Conservation (phyloP, 2,329 filamentous ascomycete genomes). For the Pyricularia grisea region DNA sequence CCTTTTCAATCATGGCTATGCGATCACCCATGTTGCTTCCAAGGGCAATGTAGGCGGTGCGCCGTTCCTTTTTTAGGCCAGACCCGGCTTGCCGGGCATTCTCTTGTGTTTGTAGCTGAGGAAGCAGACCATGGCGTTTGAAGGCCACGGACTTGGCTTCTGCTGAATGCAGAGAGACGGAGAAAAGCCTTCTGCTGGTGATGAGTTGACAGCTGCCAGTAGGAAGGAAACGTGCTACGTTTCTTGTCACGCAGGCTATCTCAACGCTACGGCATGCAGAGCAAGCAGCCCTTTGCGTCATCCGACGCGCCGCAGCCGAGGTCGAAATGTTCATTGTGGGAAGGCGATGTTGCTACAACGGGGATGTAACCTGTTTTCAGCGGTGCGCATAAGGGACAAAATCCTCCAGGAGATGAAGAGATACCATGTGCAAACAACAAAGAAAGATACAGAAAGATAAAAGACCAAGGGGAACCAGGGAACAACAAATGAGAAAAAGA, state of each 20-base stretch:
- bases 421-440: background rate
- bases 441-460: background rate
- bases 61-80: slow-evolving; percentile 15
- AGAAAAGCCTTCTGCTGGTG: background rate
- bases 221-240: background rate
- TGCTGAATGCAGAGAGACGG: background rate
- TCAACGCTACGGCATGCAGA: background rate
- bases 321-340: background rate
- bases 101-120: background rate
- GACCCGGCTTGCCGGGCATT: background rate
- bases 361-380: background rate
- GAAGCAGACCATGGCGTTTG: background rate
- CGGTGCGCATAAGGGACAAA: background rate
- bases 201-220: background rate
- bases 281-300: background rate
- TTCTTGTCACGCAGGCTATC: background rate
- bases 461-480: background rate
- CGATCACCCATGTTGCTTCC: slow-evolving; percentile 90
- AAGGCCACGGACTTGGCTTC: background rate
- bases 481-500: background rate
- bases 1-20: slow-evolving; percentile 73
- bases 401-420: background rate
- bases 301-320: background rate
- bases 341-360: background rate
- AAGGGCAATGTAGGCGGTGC: slow-evolving; percentile 70